Percentiles rank a stretch among this genome's conserved stretches.
phyloP scores from a whole-genome alignment of 1,284 basidiomycete genomes.

The Ustilago crameri region DNA sequence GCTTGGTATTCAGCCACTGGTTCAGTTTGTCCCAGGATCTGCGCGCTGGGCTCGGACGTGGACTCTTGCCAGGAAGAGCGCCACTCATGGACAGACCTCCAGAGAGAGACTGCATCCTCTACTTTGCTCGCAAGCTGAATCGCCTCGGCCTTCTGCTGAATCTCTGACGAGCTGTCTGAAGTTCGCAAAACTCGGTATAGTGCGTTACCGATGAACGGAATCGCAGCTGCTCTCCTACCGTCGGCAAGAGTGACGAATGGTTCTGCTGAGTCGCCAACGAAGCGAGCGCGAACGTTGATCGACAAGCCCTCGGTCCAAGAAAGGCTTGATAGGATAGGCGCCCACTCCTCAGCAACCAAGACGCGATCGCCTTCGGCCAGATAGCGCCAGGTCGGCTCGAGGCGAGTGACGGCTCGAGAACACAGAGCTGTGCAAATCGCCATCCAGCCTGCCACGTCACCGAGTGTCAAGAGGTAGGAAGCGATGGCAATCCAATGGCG shows the following conservation, averaged over 20 bases:
- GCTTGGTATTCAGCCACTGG: conserved; percentile 52
- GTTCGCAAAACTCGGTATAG: conserved; percentile 25
- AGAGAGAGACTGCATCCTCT: conserved; percentile 23
- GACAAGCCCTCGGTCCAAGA: conserved; percentile 61
- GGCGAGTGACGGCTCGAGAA: conserved; percentile 62
- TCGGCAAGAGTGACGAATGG: conserved; percentile 14
- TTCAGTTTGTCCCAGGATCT: conserved; percentile 17
- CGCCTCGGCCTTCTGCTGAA: neutral
- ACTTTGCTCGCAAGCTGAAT: conserved; percentile 14
- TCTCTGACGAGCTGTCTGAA: neutral
- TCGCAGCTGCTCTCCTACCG: conserved; percentile 12
- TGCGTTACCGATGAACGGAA: conserved; percentile 56
- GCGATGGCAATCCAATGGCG: conserved; percentile 65
- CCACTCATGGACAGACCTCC: conserved; percentile 20
- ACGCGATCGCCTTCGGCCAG: conserved; percentile 55
- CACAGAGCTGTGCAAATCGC: conserved; percentile 62
- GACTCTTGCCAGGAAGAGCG: conserved; percentile 22
- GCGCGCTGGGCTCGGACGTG: conserved; percentile 6
- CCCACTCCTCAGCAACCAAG: conserved; percentile 57
- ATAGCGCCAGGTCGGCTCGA: conserved; percentile 62
- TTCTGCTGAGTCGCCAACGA: conserved; percentile 23
- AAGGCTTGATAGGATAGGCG: conserved; percentile 51
- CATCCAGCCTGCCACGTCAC: conserved; percentile 62
- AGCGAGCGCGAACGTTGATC: conserved; percentile 31
- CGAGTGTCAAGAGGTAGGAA: conserved; percentile 47